Base-by-base conservation (phyloP, 495 filamentous ascomycete species). In the Chaetomium cochliodes region DNA sequence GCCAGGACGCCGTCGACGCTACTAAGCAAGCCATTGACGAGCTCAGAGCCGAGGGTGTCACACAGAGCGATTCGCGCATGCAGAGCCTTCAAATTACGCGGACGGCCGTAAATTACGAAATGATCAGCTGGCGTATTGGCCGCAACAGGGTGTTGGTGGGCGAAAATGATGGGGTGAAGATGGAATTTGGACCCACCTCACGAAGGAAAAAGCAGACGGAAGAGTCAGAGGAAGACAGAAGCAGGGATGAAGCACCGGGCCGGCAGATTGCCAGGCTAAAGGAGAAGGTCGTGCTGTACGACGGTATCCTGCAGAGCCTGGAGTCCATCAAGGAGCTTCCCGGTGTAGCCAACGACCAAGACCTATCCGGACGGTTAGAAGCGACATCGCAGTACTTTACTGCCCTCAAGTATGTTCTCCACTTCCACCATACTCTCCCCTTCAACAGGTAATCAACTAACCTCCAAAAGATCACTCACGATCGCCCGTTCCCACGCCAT, bases 11-110 rank as follows among this genome's bases (percentile, higher is more conserved):
- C 1, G 92, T 92, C 13, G 96, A 99, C 78, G 90, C 91, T 15
- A 93, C 92, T 0, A 96, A 96, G 70, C 88, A 88, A 59, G 92
- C 92, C 25, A 93, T 98, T 67, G 94, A 98, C 63, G 94, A 97
- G 71, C 80, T 96, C 30, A 82, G 83, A 51, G 85, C 81, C 65
- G 96, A 98, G 69, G 90, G 91, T 1, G 86, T 96, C 30, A 82
- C 88, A n/a, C 88, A 90, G 70, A 86, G 91, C 59, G 94, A 99
- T 70, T 82, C 84, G 56, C 85, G 92, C 51, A 90, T 98, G 89
- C 96, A 99, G 76, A 88, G 91, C 63, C 80, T 99, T 49, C 92
- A 96, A 58, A 90, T 98, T 64, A 96, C 92, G 7, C 87, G 90
- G 23, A 96, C 96, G 0, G 91, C 92, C 1, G 91, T 97, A 30